Evolutionary conservation across 2,329 filamentous ascomycete species (phyloP).

Genomic region (Diaporthe sp.): DNA sequence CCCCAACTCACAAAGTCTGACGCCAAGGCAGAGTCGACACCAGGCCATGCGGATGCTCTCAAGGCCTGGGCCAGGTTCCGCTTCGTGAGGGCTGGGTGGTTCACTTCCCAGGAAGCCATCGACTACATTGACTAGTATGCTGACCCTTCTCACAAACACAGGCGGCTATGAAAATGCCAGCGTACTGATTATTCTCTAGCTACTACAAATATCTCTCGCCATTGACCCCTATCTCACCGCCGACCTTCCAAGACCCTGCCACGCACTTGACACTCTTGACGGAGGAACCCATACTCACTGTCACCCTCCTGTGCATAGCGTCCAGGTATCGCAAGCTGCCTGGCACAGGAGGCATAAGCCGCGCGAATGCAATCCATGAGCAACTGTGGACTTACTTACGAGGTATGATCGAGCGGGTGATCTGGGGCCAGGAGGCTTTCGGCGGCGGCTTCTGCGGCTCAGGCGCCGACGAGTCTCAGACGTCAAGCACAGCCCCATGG

Average conservation of each 20-base stretch:
- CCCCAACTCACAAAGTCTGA: constrained; percentile 61
- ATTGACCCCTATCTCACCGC: constrained; percentile 92
- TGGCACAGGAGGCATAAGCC: constrained; percentile 84
- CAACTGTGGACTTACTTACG: constrained; percentile 95
- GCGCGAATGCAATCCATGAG: constrained; percentile 93
- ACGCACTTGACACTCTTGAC: constrained; percentile 85
- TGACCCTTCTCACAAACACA: not conserved
- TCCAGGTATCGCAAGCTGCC: constrained; percentile 87
- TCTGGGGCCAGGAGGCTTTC: constrained; percentile 97
- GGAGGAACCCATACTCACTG: constrained; percentile 92
- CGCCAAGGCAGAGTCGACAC: constrained; percentile 59
- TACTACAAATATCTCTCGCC: constrained; percentile 95
- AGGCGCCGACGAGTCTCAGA: constrained; percentile 73
- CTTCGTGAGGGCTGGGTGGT: constrained; percentile 97
- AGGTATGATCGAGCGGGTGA: constrained; percentile 93
- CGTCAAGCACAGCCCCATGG: constrained; percentile 79
- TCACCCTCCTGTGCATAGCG: constrained; percentile 91
- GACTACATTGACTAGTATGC: constrained; percentile 91
- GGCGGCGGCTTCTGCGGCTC: constrained; percentile 88
- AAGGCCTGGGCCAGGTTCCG: constrained; percentile 92
- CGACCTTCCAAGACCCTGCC: constrained; percentile 87
- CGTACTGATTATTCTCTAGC: constrained; percentile 56
- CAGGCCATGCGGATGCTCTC: constrained; percentile 77
- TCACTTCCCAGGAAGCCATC: constrained; percentile 93
- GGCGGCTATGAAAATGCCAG: not conserved